Base-by-base conservation (phyloP, 441 rosid genomes). In the Capsella rubella region DNA sequence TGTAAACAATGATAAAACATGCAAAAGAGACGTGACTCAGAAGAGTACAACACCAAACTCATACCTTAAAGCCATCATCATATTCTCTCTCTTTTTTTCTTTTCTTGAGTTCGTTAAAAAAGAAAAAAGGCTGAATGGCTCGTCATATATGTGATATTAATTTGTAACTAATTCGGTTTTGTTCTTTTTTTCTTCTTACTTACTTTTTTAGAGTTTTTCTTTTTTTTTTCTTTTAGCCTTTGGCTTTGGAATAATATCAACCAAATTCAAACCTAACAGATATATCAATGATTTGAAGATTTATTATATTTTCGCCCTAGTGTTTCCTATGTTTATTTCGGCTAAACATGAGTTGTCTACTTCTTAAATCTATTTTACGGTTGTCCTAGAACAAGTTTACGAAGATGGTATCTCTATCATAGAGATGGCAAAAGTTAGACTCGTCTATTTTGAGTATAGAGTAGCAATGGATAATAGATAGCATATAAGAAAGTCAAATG, bases 1-100 rank as follows among this genome's bases (percentile, higher is more conserved):
- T 27, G 3, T 49, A 65, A 59, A 39, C 25, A 67, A 75, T 52
- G 42, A 75, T 60, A 60, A 61, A 34, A 21, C 25, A 21, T 13
- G 57, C 45, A 60, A 21, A 75, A 68, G 69, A 43, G 70, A 61
- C 74, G 65, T 75, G 74, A 75, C 39, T 45, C 2, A 21, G 25
- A 75, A 68, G 70, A 75, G 59, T 54, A 65, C 79, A 76, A 63
- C 75, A 63, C 75, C 79, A 76, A 76, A 69, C 71, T 69, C 75
- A 47, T 76, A 60, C 74, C 69, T 52, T 75, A 75, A 75, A 75
- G 79, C 69, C 63, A 75, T 69, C 62, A 75, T 68, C 79, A 61
- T 68, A 69, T 61, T 75, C 69, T 68, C 16, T 34, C 25, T 21
- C 25, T 21, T 21, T 21, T 21, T 21, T 21, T 21, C 2, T 52